Base-by-base conservation (phyloP, 1,284 basidiomycete species). In the Rhizopogon parksii region DNA sequence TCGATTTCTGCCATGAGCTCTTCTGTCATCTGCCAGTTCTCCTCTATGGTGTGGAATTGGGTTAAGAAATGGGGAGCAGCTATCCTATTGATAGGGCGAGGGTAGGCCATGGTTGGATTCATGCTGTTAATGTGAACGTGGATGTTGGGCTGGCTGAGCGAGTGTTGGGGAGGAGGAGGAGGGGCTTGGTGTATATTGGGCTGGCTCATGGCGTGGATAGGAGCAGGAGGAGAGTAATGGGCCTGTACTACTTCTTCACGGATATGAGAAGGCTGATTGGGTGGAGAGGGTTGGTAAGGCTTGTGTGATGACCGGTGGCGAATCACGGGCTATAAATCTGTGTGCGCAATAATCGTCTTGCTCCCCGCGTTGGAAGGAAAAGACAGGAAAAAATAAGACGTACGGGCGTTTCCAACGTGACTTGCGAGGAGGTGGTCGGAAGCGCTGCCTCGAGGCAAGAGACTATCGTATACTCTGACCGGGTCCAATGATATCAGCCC, bases 1-100 rank as follows among this genome's bases (percentile, higher is more conserved):
- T 85, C 83, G 56, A 86, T 82, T 55, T 85, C 82, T 24, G 79
- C 81, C 64, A 85, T 71, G 25, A 86, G 71, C 57, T 86, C 80
- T 35, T 80, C 78, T 0, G 83, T 83, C 73, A 85, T 77, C 51
- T 82, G 74, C 75, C 79, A 85, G 40, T 73, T 73, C 46, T 82
- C 80, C 19, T 78, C 79, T 56, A 75, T 59, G 19, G 71, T 67
- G 49, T 78, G 71, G 71, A 61, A 75, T 73, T 59, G 77, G 69
- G 36, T 69, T 65, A 83, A 71, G 62, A 83, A 82, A 35, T 74
- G 74, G 2, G 78, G 75, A 0, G 75, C 71, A 2, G 70, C 67
- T 7, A 71, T 70, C 45, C 79, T 78, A 60, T 76, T 75, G 47
- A 82, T 73, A 3, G 82, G 78, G 8, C 82, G 79, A 25, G 80